These are phyloP conservation scores for Spongospora subterranea DNA, from an alignment of 208 protist species.

Conservation along the genomic window DNA sequence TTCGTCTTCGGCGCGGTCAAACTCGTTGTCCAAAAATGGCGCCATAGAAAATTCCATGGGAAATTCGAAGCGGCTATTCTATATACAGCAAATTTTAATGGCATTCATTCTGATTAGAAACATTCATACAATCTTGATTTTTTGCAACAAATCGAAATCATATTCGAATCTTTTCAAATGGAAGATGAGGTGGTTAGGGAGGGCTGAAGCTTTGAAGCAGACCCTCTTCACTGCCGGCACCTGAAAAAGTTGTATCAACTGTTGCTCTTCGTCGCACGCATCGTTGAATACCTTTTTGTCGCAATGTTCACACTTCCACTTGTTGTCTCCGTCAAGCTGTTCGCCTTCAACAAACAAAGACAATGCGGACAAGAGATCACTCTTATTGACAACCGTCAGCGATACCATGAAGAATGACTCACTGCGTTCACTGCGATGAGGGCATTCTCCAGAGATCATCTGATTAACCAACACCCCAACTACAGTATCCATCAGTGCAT, in stretches of 20 bases:
- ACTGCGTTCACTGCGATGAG: neutral
- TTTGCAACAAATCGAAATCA: neutral
- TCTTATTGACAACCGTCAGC: neutral
- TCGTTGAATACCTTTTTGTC: neutral
- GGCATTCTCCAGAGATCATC: neutral
- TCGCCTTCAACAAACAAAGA: conserved; percentile 22
- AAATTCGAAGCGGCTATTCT: neutral
- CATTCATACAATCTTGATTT: conserved; percentile 1
- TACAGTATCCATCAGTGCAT: too few species aligned
- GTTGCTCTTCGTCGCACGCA: neutral
- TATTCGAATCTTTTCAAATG: conserved; percentile 12
- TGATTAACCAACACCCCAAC: neutral
- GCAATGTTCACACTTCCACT: neutral
- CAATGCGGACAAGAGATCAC: neutral
- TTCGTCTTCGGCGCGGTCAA: neutral
- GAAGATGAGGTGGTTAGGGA: neutral
- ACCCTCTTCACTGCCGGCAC: neutral
- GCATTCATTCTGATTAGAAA: neutral
- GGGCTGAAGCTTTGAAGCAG: neutral
- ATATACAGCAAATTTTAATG: neutral
- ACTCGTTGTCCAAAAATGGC: neutral
- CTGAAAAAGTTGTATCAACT: neutral
- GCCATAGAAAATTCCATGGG: neutral
- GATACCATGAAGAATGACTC: neutral
- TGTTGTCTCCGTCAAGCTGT: neutral